Conservation (phyloP, 2,329 filamentous ascomycete species). For the Hymenoscyphus fraxineus region DNA sequence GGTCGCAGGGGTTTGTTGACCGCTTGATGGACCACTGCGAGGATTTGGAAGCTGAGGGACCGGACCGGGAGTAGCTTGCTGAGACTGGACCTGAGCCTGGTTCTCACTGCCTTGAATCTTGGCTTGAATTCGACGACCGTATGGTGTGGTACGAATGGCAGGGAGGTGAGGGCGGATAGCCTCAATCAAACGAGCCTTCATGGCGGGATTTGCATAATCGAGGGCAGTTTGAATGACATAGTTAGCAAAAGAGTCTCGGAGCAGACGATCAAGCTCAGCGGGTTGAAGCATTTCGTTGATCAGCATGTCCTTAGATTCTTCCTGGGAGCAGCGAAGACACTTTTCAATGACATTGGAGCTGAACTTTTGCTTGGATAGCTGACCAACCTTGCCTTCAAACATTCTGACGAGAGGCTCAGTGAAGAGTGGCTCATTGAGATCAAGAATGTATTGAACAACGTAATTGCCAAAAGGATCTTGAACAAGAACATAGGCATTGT, state of each 20-base stretch:
- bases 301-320: conserved; percentile 72
- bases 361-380: conserved; percentile 91
- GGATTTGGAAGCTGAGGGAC: not conserved
- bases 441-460: conserved; percentile 97
- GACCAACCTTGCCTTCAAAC: conserved; percentile 70
- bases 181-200: conserved; percentile 75
- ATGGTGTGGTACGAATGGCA: conserved; percentile 82
- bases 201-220: conserved; percentile 72
- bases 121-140: conserved; percentile 87
- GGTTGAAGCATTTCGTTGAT: conserved; percentile 77
- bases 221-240: conserved; percentile 97
- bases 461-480: conserved; percentile 99
- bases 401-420: conserved; percentile 82
- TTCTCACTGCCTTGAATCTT: conserved; percentile 68
- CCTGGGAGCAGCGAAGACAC: conserved; percentile 78
- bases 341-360: conserved; percentile 99
- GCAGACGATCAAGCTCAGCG: conserved; percentile 78
- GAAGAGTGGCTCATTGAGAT: conserved; percentile 81
- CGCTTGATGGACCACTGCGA: not conserved
- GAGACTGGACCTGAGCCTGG: conserved; percentile 27
- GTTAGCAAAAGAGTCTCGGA: conserved; percentile 92
- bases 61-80: conserved; percentile 33
- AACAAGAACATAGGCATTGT: conserved; percentile 81
- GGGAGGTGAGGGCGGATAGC: conserved; percentile 80
- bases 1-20: not conserved